Evolutionary conservation across 345 rosid genomes (phyloP), one percentile per base, ranked within the genome.

Genomic region (Eucalyptus pauciflora): DNA sequence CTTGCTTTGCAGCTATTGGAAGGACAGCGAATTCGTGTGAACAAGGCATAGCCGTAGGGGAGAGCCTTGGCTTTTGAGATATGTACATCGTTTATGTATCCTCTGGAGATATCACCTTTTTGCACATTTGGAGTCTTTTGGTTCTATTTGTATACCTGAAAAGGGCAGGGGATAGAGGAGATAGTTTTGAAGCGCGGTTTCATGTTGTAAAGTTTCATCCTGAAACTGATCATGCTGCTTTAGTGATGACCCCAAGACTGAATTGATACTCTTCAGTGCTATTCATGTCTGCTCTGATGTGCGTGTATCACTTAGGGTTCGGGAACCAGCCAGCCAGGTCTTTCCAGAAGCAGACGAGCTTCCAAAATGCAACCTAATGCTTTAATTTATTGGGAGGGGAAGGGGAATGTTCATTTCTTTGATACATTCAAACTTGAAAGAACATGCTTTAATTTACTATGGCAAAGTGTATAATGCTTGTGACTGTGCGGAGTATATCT

Each of bases 21-120:
- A 93, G 99, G 98, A 87, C 99, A 96, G 85, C 49, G 71, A 51
- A 94, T 97, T 90, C 99, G 98, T 43, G 99, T 96, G 89, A 96
- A 96, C 92, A 96, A 95, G 93, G 99, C 98, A 0, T 97, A 94
- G 93, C 50, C 20, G 49, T 14, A 20, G 14, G 85, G 29, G 29
- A 76, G 85, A 41, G 85, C 85, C 11, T 20, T 76, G 48, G 48
- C 48, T 41, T 76, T 76, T 76, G 29, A 41, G 85, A 76, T 76
- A 76, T 22, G 48, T 49, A 86, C 89, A 76, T 56, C 54, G 86
- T 48, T 25, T 52, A 86, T 62, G 45, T 86, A 41, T 46, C 10
- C 33, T 25, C 29, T 5, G 4, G 29, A n/a, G 67, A 50, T 22
- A 43, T 31, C 17, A 4, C 14, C 29, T 20, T 41, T 76, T 76